Evolutionary conservation across 208 protist genomes (phyloP), one percentile per base, ranked within the genome.

Genomic region (Crithidia sp.): DNA sequence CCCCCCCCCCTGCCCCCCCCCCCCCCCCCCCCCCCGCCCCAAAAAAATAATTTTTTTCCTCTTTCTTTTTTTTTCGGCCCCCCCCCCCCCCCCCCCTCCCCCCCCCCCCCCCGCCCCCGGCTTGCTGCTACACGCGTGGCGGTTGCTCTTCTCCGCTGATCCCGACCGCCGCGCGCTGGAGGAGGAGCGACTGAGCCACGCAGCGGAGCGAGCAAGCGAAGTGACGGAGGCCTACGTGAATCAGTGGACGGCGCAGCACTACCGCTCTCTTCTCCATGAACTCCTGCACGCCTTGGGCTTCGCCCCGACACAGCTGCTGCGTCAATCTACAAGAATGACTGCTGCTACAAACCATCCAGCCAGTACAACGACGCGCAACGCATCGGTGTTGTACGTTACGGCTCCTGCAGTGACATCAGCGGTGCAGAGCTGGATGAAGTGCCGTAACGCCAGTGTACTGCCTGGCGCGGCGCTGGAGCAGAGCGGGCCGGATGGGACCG

Each of bases 231-330:
- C 53, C 3, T 75, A 68, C 70, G 44, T 55, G 19, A 12, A 59
- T 9, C 45, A 59, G 43, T 75, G 59, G 70, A 67, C 70, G 2
- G 37, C 60, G 54, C 71, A 72, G 52, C 84, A 92, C 69, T 14
- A 82, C 6, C 79, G 82, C 36, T 68, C 86, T 2, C 67, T 87
- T 0, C 67, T 91, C 62, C 93, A 95, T 64, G 93, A 97, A 55
- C 56, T 91, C 0, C 73, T 93, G 41, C 90, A 97, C 79, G 81
- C 77, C 13, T 65, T 95, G 8, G 90, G 92, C 10, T 96, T 96
- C 41, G 63, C 79, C n/a, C 74, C 74, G 6, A 43, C 57, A 5
- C 76, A 81, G 41, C 63, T 92, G 19, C 74, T 28, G 66, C 57
- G 61, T 7, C 41, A 74, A 63, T 5, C 44, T 41, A 39, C 9